Evolutionary conservation across 208 protist species (phyloP).

Genomic region (Acanthamoeba culbertsoni): DNA sequence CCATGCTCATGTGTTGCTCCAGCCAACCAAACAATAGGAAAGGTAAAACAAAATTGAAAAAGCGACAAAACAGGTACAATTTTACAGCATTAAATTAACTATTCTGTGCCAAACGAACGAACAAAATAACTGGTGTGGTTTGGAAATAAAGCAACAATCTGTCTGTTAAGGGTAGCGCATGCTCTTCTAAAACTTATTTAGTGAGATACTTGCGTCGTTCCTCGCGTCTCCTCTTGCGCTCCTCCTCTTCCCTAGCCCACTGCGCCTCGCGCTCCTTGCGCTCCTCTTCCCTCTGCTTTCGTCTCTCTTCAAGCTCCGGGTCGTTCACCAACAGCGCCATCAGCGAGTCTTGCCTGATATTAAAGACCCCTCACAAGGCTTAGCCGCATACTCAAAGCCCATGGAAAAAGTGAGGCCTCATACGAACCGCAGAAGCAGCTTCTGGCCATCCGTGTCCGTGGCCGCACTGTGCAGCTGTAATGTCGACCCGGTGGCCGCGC

Average conservation of each 20-base stretch:
- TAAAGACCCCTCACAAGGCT: no score
- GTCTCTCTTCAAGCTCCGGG: constrained; percentile 7
- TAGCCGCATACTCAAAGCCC: neutral
- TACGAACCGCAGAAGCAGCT: neutral
- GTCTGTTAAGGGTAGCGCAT: neutral
- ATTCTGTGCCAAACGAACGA: no score
- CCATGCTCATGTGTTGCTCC: no score
- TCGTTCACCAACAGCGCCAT: constrained; percentile 48
- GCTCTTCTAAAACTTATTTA: neutral
- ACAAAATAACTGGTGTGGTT: no score
- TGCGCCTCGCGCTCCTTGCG: constrained; percentile 28
- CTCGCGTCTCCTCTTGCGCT: constrained; percentile 29
- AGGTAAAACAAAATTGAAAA: no score
- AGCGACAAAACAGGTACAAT: no score
- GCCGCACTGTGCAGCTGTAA: neutral
- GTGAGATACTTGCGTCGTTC: constrained; percentile 38
- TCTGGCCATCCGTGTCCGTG: neutral
- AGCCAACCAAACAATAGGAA: no score
- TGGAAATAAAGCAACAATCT: no score
- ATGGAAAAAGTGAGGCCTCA: neutral
- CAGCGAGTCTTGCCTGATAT: neutral
- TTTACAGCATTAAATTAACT: no score
- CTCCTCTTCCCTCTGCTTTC: constrained; percentile 45
- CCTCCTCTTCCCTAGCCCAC: constrained; percentile 32
- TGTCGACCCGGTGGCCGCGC: neutral